Base-by-base conservation (phyloP, 768 basidiomycete genomes). In the Psilocybe cyanescens region DNA sequence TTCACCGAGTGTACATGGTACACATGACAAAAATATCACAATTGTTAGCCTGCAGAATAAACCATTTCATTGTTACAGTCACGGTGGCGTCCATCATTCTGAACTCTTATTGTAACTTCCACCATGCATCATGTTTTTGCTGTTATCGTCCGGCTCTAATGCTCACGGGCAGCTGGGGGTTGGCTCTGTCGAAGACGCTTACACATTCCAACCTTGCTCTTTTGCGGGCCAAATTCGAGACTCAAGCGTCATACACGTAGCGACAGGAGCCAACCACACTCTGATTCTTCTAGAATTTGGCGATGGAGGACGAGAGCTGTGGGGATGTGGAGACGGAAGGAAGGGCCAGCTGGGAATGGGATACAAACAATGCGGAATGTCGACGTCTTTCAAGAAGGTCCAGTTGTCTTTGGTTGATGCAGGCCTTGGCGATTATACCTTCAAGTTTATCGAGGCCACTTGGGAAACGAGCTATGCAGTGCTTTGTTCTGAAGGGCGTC, bases 401-500 rank as follows among this genome's bases (percentile, higher is more conserved):
- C 66, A 76, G 31, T 70, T 88, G 1, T 68, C 74, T 14, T 67
- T 83, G 1, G 68, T 76, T 7, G 66, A 68, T 52, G 59, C 74
- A 30, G 76, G 75, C 9, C 68, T 83, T 14, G 59, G 55, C 0
- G 79, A 74, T 4, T 87, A 87, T 72, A 65, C 72, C 16, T 75
- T 79, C 46, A 81, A 79, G 31, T 66, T 77, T 28, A 76, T 94
- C 14, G 85, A 86, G 12, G 85, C 89, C 0, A 81, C 87, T 47
- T 97, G 95, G 95, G 91, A 97, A 73, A 93, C 94, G 6, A 87
- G 87, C 55, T 94, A 90, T 67, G 74, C 93, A 48, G 88, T 87
- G 2, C 75, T 94, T 12, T 80, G 83, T 9, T 69, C 67, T 54
- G 65, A 71, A 14, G 77, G 71, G 5, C 68, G 69, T 28, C 69